Conservation (phyloP, 768 basidiomycete genomes). For the Russula dissimulans region DNA sequence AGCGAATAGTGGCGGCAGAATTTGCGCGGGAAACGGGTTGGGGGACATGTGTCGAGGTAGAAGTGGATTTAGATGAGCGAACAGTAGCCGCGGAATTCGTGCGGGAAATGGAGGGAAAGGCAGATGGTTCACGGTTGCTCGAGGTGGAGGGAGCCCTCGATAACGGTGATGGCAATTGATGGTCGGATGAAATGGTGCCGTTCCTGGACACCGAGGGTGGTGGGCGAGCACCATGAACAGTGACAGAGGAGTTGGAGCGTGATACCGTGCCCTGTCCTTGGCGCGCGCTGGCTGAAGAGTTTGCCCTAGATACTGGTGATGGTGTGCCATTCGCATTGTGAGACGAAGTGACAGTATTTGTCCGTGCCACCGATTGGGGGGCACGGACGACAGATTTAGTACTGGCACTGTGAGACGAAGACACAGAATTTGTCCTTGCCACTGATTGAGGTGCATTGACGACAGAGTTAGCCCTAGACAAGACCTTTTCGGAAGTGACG, state of each 20-base stretch:
- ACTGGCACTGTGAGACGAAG: background rate
- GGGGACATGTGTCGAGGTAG: background rate
- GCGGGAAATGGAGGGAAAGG: slow-evolving; percentile 5
- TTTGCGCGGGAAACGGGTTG: slow-evolving; percentile 12
- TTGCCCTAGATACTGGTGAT: slow-evolving; percentile 2
- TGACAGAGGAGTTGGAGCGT: slow-evolving; percentile 6
- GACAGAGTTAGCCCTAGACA: slow-evolving; percentile 8
- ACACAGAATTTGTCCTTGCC: background rate
- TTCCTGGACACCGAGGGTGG: background rate
- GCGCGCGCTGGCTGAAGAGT: background rate
- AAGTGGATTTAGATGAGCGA: background rate
- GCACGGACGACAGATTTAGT: background rate
- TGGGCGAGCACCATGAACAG: background rate
- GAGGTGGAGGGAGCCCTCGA: background rate
- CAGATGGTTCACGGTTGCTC: background rate
- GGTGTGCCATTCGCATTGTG: background rate
- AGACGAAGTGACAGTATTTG: background rate
- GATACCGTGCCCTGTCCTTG: background rate
- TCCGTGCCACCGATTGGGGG: background rate
- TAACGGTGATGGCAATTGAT: background rate
- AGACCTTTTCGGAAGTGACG: background rate
- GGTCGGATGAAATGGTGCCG: background rate
- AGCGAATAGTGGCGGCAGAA: slow-evolving; percentile 9
- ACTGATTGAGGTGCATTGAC: background rate
- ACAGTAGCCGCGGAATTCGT: slow-evolving; percentile 8